These are phyloP conservation scores for Ceratocystis destructans DNA, from an alignment of 2,329 filamentous ascomycete species.

Conservation along the genomic window DNA sequence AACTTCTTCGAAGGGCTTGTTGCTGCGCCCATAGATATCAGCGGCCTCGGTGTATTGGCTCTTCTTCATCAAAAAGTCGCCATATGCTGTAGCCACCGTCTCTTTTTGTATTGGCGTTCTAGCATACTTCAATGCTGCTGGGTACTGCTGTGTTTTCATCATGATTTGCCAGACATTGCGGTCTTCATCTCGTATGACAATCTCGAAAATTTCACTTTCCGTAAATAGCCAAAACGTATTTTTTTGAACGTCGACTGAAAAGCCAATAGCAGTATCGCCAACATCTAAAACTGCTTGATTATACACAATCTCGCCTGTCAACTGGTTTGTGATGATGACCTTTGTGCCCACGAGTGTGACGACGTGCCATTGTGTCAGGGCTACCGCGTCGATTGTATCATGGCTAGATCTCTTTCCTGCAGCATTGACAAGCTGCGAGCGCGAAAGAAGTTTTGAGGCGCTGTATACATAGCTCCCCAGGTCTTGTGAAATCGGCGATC, in stretches of 20 bases:
- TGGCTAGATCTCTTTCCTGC: constrained; percentile 49
- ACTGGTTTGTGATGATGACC: constrained; percentile 70
- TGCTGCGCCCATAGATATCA: constrained; percentile 82
- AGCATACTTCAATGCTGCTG: constrained; percentile 74
- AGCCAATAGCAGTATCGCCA: constrained; percentile 65
- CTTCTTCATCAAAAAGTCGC: constrained; percentile 72
- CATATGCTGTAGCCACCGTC: constrained; percentile 79
- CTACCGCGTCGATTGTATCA: constrained; percentile 65
- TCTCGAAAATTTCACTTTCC: constrained; percentile 78
- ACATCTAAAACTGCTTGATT: constrained; percentile 74
- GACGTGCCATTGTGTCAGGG: constrained; percentile 88
- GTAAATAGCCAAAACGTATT: constrained; percentile 98
- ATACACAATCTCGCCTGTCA: constrained; percentile 75
- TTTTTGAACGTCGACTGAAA: constrained; percentile 82
- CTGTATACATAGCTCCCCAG: constrained; percentile 63
- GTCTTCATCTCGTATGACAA: constrained; percentile 80
- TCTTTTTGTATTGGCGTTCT: constrained; percentile 71
- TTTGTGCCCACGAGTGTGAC: constrained; percentile 69
- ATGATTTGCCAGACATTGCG: constrained; percentile 92
- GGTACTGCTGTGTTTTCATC: constrained; percentile 74
- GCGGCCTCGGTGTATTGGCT: constrained; percentile 78
- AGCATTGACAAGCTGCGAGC: constrained; percentile 59
- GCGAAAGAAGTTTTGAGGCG: constrained; percentile 63
- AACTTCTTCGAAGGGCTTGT: constrained; percentile 93
- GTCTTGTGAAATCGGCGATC: constrained; percentile 42